Evolutionary conservation across 2,329 filamentous ascomycete species (phyloP).

Genomic region (Calonectria hongkongensis): DNA sequence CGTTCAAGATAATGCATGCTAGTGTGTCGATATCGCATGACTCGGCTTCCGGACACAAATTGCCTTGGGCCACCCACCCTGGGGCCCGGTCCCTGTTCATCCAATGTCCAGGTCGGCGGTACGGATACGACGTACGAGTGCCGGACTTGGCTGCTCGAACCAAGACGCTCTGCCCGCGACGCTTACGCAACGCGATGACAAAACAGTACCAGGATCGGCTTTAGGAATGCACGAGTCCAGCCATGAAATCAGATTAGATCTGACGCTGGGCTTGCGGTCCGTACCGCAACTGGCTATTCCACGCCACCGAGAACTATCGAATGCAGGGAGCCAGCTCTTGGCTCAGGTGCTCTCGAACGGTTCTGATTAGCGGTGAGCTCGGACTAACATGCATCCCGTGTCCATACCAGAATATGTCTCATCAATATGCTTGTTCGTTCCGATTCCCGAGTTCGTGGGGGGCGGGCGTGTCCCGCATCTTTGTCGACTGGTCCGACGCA

Average conservation of each 20-base stretch:
- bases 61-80: background rate
- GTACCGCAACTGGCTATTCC: conserved; percentile 9
- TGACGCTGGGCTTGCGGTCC: background rate
- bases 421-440: conserved; percentile 1
- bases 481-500: background rate
- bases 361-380: conserved; percentile 9
- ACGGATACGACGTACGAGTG: conserved; percentile 21
- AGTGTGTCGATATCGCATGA: conserved; percentile 20
- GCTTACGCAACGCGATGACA: background rate
- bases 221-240: background rate
- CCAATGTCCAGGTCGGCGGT: conserved; percentile 14
- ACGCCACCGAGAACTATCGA: background rate
- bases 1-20: conserved; percentile 5
- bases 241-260: background rate
- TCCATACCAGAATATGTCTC: background rate
- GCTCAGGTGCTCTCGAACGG: conserved; percentile 1
- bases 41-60: background rate
- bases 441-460: conserved; percentile 2
- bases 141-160: background rate
- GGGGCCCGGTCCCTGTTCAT: conserved; percentile 4
- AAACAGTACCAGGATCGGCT: background rate
- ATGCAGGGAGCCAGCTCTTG: background rate
- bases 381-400: background rate
- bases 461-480: background rate
- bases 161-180: background rate